Evolutionary conservation across 2,329 filamentous ascomycete species (phyloP).

Genomic region (Dactylonectria macrodidyma): DNA sequence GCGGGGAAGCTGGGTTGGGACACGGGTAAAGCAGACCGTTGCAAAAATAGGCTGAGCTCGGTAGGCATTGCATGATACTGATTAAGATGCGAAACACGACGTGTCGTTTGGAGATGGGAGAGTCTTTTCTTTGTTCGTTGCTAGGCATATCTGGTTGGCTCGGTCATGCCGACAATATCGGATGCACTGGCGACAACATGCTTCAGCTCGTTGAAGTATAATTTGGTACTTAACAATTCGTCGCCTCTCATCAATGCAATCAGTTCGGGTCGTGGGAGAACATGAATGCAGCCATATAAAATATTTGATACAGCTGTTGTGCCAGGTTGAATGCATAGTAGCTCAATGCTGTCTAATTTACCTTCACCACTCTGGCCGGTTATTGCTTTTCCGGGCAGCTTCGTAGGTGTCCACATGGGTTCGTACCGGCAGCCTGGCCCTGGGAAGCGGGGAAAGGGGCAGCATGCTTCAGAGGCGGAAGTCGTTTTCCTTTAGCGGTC

Average conservation of each 20-base stretch:
- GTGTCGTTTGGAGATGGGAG: neutral
- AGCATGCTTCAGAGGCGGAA: neutral
- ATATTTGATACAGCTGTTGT: neutral
- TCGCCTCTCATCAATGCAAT: neutral
- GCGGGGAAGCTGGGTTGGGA: neutral
- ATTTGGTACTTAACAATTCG: neutral
- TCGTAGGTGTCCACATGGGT: neutral
- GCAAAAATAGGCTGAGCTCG: neutral
- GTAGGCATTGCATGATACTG: neutral
- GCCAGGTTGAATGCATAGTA: neutral
- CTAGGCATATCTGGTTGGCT: neutral
- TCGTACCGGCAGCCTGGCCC: neutral
- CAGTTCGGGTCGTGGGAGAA: neutral
- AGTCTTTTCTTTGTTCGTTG: neutral
- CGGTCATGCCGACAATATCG: neutral
- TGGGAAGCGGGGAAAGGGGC: conserved; percentile 7
- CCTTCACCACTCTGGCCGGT: neutral
- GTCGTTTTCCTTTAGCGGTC: conserved; percentile 2
- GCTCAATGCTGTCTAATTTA: neutral
- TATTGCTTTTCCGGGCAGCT: neutral
- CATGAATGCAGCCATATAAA: neutral
- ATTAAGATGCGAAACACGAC: neutral
- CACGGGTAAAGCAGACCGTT: neutral
- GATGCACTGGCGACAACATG: neutral
- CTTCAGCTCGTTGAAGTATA: neutral